phyloP scores from a whole-genome alignment of 2,329 filamentous ascomycete species.

The Drechslerella dactyloides region DNA sequence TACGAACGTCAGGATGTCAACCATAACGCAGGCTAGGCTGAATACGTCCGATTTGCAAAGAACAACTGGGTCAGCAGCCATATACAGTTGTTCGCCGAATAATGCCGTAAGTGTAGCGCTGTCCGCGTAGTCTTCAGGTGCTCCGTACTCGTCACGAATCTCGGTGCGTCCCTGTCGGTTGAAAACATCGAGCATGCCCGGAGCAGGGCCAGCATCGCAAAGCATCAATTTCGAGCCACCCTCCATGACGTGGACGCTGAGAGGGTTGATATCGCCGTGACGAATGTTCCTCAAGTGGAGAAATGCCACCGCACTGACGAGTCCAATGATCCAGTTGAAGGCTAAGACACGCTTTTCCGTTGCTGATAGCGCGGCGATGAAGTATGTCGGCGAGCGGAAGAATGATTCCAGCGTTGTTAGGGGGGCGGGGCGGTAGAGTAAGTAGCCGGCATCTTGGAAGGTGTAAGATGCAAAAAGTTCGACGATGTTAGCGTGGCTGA shows the following conservation, averaged over 20 bases:
- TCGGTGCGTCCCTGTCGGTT: constrained; percentile 61
- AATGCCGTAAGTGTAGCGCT: constrained; percentile 17
- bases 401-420: constrained; percentile 73
- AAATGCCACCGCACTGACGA: constrained; percentile 71
- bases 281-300: constrained; percentile 69
- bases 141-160: constrained; percentile 73
- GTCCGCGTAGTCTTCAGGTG: constrained; percentile 64
- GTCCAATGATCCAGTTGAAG: constrained; percentile 77
- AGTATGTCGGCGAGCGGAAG: constrained; percentile 69
- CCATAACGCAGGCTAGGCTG: constrained; percentile 73
- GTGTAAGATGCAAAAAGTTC: constrained; percentile 75
- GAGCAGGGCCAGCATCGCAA: constrained; percentile 63
- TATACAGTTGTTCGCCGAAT: constrained; percentile 31
- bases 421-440: constrained; percentile 71
- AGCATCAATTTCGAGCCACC: constrained; percentile 70
- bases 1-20: constrained; percentile 74
- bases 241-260: constrained; percentile 71
- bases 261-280: constrained; percentile 74
- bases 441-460: constrained; percentile 68
- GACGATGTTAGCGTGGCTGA: constrained; percentile 73
- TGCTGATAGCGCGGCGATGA: constrained; percentile 69
- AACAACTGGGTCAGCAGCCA: constrained; percentile 24
- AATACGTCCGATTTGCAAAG: constrained; percentile 68
- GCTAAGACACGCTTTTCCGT: constrained; percentile 66
- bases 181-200: constrained; percentile 37